Evolutionary conservation across 495 filamentous ascomycete species (phyloP).

Genomic region (Penicillium samsonianum): DNA sequence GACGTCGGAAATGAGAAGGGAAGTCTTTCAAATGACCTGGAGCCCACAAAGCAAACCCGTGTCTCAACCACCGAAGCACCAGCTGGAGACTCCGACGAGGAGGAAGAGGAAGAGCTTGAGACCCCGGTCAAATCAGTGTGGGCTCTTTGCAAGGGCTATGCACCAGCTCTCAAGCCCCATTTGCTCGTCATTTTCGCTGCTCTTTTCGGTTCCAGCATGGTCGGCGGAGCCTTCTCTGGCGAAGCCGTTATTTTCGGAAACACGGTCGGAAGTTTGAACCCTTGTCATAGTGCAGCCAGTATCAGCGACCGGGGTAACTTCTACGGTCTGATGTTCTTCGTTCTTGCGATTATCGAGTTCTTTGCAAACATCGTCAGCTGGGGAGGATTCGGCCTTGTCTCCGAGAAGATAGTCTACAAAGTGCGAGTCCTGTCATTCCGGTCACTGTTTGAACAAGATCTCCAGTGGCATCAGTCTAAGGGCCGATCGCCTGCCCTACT

Average conservation of each 20-base stretch:
- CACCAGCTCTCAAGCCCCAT: conserved; percentile 40
- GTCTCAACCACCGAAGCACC: conserved; percentile 21
- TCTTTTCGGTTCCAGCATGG: conserved; percentile 41
- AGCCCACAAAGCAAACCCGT: conserved; percentile 21
- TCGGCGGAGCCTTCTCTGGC: conserved; percentile 51
- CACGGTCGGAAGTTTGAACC: conserved; percentile 47
- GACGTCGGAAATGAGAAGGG: conserved; percentile 28
- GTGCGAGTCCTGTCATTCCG: conserved; percentile 50
- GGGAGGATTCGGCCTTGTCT: conserved; percentile 48
- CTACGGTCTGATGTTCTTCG: conserved; percentile 54
- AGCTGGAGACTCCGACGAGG: conserved; percentile 15
- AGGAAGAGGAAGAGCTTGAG: conserved; percentile 33
- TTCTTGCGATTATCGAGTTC: conserved; percentile 50
- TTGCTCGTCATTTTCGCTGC: conserved; percentile 39
- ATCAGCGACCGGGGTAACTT: conserved; percentile 46
- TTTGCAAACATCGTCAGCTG: conserved; percentile 50
- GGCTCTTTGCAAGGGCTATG: conserved; percentile 34
- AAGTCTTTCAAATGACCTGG: conserved; percentile 18
- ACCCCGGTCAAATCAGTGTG: conserved; percentile 37
- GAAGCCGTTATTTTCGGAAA: conserved; percentile 58
- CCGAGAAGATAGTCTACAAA: conserved; percentile 50
- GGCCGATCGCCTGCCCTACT: conserved; percentile 45
- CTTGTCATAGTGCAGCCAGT: conserved; percentile 39
- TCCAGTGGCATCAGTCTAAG: conserved; percentile 51
- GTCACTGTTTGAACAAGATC: conserved; percentile 50